Base-by-base conservation (phyloP, 495 filamentous ascomycete genomes). In the Recurvomyces mirabilis region DNA sequence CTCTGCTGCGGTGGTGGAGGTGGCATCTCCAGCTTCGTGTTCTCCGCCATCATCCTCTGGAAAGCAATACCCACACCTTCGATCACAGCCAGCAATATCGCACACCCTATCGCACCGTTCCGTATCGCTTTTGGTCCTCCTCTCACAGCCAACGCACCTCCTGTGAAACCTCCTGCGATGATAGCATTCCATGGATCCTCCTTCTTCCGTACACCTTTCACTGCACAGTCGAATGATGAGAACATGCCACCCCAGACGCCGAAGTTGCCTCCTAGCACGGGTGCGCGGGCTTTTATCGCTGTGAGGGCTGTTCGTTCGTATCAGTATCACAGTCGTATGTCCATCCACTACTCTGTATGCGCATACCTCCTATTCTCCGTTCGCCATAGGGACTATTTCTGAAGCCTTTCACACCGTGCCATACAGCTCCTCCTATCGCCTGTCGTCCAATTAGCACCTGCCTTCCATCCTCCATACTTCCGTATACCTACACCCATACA, bases 361-460 rank as follows among this genome's bases (percentile, higher is more conserved):
- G 2, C 21, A 3, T 61, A 61, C 59, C 86, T 53, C 93, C 91
- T 70, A 96, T 87, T 63, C 89, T 73, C 56, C 91, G 76, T 74
- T 96, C 93, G 56, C 91, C 91, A 63, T 93, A 86, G 38, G 78
- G 78, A 46, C 72, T 77, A 71, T 94, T 94, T 34, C 89, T 68
- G 70, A 84, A 94, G 41, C 89, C 91, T 70, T 98, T 98, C 35
- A 98, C 79, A 56, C 93, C 93, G 67, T 98, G 91, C 91, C 91
- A 98, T 62, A 96, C 78, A 43, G 63, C 49, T 43, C 91, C 91
- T 58, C 91, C 91, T 52, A 98, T 87, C 45, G 81, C 79, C 79
- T 85, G 7, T 29, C 26, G 26, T 29, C n/a, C 26, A 29, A 7
- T 29, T 7, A 7, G 7, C n/a, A 7, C n/a, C n/a, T 29, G 7